Percentiles rank a stretch among this genome's conserved stretches.
phyloP scores from a whole-genome alignment of 768 basidiomycete genomes.

The Collybia nuda region DNA sequence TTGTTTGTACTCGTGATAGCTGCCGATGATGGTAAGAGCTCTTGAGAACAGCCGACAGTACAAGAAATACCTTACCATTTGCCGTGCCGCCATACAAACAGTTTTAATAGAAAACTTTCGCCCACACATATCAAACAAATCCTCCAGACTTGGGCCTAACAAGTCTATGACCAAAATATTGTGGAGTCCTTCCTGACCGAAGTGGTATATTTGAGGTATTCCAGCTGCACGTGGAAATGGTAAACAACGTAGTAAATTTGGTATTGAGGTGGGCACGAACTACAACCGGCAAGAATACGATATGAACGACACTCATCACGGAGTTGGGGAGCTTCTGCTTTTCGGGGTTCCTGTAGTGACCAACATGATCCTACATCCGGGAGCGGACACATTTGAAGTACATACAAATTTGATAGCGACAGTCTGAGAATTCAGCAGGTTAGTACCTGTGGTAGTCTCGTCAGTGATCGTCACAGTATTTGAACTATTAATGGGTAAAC shows the following conservation, averaged over 20 bases:
- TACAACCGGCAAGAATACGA: conserved; percentile 85
- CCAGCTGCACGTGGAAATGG: conserved; percentile 59
- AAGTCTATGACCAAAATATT: conserved; percentile 99
- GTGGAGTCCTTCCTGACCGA: conserved; percentile 97
- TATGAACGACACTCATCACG: conserved; percentile 98
- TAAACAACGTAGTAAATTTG: conserved; percentile 13
- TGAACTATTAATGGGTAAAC: conserved; percentile 4
- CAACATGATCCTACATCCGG: conserved; percentile 6
- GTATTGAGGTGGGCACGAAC: conserved; percentile 48
- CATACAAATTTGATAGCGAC: conserved; percentile 99
- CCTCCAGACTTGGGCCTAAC: conserved; percentile 94
- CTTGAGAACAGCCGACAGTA: conserved; percentile 5
- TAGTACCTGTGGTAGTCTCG: conserved; percentile 65
- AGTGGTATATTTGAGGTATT: conserved; percentile 99
- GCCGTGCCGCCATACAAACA: conserved; percentile 97
- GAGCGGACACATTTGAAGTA: conserved; percentile 20
- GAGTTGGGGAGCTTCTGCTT: conserved; percentile 96
- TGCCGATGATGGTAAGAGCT: conserved; percentile 27
- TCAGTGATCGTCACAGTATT: conserved; percentile 4
- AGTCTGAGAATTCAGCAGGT: conserved; percentile 96
- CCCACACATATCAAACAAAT: conserved; percentile 98
- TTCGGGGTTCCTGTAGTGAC: conserved; percentile 73
- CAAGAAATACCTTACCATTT: conserved; percentile 69
- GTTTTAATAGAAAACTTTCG: conserved; percentile 98
- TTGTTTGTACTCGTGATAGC: conserved; percentile 95